Evolutionary conservation across 495 filamentous ascomycete species (phyloP), one percentile per base, ranked within the genome.

Genomic region (Parmelia sp.): DNA sequence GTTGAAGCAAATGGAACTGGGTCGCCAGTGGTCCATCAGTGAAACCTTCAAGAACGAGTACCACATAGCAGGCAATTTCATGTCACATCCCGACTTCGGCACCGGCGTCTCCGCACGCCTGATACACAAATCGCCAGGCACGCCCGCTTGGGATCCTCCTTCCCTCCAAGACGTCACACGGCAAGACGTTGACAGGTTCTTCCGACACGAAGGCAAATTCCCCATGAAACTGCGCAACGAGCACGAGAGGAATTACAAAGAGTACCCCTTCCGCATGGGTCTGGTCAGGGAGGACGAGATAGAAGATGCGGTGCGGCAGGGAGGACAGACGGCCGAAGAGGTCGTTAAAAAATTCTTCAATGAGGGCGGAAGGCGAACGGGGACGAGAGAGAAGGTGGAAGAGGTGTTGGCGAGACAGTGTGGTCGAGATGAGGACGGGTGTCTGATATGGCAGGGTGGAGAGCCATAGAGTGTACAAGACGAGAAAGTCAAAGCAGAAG

Each of bases 21-120:
- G 90, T 61, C 71, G 73, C 65, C 71, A 78, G 3, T 96, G 94
- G 94, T 76, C 74, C 61, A 96, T 97, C 69, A 72, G 79, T 8
- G 82, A 93, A 74, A 85, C 94, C 1, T 97, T 97, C 80, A 78
- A 84, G 71, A 84, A 86, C 42, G 94, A 98, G 77, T 79, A 91
- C 74, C 78, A 84, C 66, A 86, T 97, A 42, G 90, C 94, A 6
- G 71, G 80, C 47, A 81, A 83, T 59, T 97, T 97, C 80, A 96
- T 97, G 93, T 72, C 75, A 39, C 84, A 90, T 70, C 87, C 84
- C 7, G 94, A 98, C 74, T 98, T 97, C 74, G 83, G 83, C 55
- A 86, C 90, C 74, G 94, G 94, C 45, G 92, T 97, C 51, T 84
- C 83, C 60, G 86, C 91, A 33, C 80, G 83, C 29, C 80, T 97